Base-by-base conservation (phyloP, 805 yeast species). In the Komagataella populi region DNA sequence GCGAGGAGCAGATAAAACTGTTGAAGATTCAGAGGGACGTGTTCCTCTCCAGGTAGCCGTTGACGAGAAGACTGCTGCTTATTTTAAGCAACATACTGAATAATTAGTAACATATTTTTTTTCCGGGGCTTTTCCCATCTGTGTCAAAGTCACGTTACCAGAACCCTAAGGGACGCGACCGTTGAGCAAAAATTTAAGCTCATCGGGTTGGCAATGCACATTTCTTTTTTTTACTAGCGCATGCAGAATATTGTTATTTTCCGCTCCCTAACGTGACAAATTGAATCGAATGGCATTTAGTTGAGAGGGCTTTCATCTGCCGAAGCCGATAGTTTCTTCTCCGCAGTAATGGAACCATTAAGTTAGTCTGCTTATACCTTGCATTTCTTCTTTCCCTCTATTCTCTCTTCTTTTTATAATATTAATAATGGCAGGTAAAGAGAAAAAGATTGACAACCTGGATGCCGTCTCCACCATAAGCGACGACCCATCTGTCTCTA, bases 1-100 rank as follows among this genome's bases (percentile, higher is more conserved):
- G 50, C 68, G 73, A 4, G 91, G 91, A 0, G 96, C 96, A 0
- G 88, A 85, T 56, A 63, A 70, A 8, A 64, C 60, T 18, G 52
- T 70, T 12, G 67, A 66, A 49, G 79, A 75, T 55, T 54, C 59
- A 1, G 84, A 80, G 10, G 87, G 82, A 2, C 67, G 75, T 52
- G 73, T 73, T 1, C 78, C 87, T 2, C 49, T 69, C 3, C 72
- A 79, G 23, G 83, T 81, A 3, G 76, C 80, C 6, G 74, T 75
- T 4, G 79, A 80, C 59, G 77, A 76, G 17, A 72, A 76, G 53
- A 30, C 39, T 30, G 39, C 39, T 30, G 39, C 14, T n/a, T 30
- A 30, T 30, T 30, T 30, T 14, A 30, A 30, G 8, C 39, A 30
- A 30, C 39, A 30, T 30, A 30, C 39, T 30, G 39, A 30, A 8